Conservation (phyloP, 2,329 filamentous ascomycete genomes). For the Cercospora sp. region DNA sequence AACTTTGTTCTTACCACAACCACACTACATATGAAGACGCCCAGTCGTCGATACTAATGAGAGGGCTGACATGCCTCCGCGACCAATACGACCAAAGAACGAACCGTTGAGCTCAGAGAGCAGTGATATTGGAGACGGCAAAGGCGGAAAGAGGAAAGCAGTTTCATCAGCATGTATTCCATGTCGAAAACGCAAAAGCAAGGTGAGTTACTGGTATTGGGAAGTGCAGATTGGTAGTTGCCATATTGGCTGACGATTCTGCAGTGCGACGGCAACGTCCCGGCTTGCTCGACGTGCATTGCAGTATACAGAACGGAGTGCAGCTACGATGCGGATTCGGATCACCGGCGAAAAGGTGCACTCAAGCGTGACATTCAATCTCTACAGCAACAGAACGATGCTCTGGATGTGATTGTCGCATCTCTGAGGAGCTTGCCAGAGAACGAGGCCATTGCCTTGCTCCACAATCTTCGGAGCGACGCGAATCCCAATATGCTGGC, state of each 20-base stretch:
- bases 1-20: slow-evolving; percentile 9
- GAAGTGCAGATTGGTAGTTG: neutral
- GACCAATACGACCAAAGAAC: slow-evolving; percentile 38
- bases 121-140: slow-evolving; percentile 33
- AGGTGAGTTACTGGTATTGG: slow-evolving; percentile 38
- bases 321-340: slow-evolving; percentile 51
- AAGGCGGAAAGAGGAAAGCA: slow-evolving; percentile 39
- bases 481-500: slow-evolving; percentile 44
- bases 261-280: slow-evolving; percentile 53
- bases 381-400: slow-evolving; percentile 40
- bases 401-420: slow-evolving; percentile 45
- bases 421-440: slow-evolving; percentile 49
- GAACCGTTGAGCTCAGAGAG: slow-evolving; percentile 30
- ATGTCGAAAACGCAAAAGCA: slow-evolving; percentile 54
- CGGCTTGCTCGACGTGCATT: slow-evolving; percentile 53
- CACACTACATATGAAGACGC: slow-evolving; percentile 7
- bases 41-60: slow-evolving; percentile 3
- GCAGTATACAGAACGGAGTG: slow-evolving; percentile 54
- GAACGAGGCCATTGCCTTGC: slow-evolving; percentile 44
- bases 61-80: slow-evolving; percentile 34
- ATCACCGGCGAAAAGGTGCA: slow-evolving; percentile 48
- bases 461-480: slow-evolving; percentile 47
- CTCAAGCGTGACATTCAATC: slow-evolving; percentile 44
- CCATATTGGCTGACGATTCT: neutral
- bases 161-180: slow-evolving; percentile 50